Evolutionary conservation across 108 stramenopile genomes (phyloP), one percentile per base, ranked within the genome.

Genomic region (Thalassiosira profunda): DNA sequence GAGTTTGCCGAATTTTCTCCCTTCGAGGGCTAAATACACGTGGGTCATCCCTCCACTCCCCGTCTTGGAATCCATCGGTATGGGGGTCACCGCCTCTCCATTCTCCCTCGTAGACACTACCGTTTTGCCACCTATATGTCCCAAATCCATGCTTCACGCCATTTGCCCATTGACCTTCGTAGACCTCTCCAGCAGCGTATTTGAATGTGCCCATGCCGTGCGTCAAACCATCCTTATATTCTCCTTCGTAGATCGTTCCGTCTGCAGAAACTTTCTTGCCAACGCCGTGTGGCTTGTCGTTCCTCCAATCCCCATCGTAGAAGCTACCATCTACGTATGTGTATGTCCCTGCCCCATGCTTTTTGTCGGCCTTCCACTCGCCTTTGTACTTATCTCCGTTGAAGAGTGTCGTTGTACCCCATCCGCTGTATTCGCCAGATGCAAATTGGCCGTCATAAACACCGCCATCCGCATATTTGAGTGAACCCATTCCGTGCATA

Each of bases 61-160:
- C n/a, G n/a, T n/a, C n/a, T n/a, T n/a, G n/a, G n/a, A n/a, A n/a
- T n/a, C n/a, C n/a, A n/a, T n/a, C n/a, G n/a, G n/a, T n/a, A n/a
- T n/a, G n/a, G n/a, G n/a, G n/a, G n/a, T n/a, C n/a, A 34, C 93
- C 94, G 12, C 78, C 67, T 20, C 55, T 43, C 80, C 91, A 97
- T 49, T 80, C 67, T 7, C 97, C 97, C 11, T 93, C 87, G 57
- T 96, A 98, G 4, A 55, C 65, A 62, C 94, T 92, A 0, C 95
- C 95, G 58, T 93, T 89, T 30, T 94, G 93, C 70, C 93, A 95
- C 11, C 59, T 70, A 11, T 87, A 86, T 5, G 68, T 61, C n/a
- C 97, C 97, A 17, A 82, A 70, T 6, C 97, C 97, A 58, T 95
- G 93, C 93, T 95, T 96, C 3, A 83, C 73, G 76, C 93, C 95